Conservation (phyloP, 495 filamentous ascomycete genomes). For the Penicillium ucsense region DNA sequence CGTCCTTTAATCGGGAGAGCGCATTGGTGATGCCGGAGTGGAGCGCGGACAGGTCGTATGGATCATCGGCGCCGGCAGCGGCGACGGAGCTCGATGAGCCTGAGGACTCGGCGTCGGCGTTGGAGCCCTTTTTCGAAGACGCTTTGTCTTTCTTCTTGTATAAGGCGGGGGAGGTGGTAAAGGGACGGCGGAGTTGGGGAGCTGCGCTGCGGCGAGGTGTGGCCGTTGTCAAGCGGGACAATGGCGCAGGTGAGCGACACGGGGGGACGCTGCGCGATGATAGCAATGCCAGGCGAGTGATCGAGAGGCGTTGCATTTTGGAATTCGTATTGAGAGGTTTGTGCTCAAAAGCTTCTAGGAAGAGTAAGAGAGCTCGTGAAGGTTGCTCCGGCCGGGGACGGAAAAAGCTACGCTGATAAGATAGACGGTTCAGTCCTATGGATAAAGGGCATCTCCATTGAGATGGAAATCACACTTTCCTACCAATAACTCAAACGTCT, state of each 20-base stretch:
- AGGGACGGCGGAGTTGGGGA: constrained; percentile 5
- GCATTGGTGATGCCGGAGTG: constrained; percentile 47
- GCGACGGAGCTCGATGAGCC: constrained; percentile 2
- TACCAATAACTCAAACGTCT: no score
- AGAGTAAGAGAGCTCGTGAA: not conserved
- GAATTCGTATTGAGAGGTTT: not conserved
- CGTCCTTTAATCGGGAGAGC: constrained; percentile 46
- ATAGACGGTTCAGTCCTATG: no score
- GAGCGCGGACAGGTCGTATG: constrained; percentile 59
- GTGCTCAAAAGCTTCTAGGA: no score
- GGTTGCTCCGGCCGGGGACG: no score
- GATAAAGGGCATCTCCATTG: no score
- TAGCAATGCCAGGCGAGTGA: constrained; percentile 1
- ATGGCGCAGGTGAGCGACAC: not conserved
- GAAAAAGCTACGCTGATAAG: no score
- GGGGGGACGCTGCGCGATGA: not conserved
- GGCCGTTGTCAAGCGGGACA: not conserved
- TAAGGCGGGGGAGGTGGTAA: constrained; percentile 18
- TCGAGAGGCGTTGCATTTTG: constrained; percentile 9
- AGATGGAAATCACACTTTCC: no score
- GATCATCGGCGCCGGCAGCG: constrained; percentile 34
- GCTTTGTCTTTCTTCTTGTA: constrained; percentile 33
- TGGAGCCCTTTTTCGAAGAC: constrained; percentile 9
- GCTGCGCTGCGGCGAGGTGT: not conserved
- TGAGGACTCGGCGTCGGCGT: constrained; percentile 4